Evolutionary conservation across 148 eudicot genomes (phyloP).

Genomic region (Amaranthus hypochondriacus): DNA sequence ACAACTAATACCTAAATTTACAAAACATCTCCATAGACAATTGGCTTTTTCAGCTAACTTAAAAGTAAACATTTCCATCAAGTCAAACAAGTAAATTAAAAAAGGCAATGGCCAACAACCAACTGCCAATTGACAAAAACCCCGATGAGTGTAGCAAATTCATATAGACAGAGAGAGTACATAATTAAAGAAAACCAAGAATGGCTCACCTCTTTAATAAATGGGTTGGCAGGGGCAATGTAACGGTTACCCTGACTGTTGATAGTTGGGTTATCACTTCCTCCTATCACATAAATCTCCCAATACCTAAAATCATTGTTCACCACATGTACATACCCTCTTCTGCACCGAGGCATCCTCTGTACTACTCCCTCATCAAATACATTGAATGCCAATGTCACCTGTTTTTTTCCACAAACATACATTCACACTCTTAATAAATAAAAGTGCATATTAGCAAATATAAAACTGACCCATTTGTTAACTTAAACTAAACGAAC

Average conservation of each 20-base stretch:
- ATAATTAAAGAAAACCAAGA: neutral
- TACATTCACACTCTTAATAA: neutral
- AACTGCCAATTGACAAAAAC: no score
- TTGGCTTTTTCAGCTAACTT: no score
- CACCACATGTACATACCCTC: slow-evolving; percentile 48
- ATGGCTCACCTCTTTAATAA: slow-evolving; percentile 42
- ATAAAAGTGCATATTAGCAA: no score
- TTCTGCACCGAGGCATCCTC: slow-evolving; percentile 59
- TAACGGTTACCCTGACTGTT: slow-evolving; percentile 62
- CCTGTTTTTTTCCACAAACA: slow-evolving; percentile 19
- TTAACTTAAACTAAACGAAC: no score
- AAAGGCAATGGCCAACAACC: no score
- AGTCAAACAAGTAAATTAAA: no score
- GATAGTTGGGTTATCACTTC: slow-evolving; percentile 57
- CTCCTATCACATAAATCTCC: slow-evolving; percentile 56
- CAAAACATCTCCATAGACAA: no score
- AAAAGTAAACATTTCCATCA: no score
- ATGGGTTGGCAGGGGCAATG: slow-evolving; percentile 33
- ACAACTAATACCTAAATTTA: no score
- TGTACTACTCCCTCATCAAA: slow-evolving; percentile 52
- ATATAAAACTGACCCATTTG: no score
- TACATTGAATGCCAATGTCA: slow-evolving; percentile 50
- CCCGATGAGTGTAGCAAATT: no score
- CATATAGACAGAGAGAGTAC: no score
- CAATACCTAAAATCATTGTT: slow-evolving; percentile 50